phyloP scores from a whole-genome alignment of 2,329 filamentous ascomycete genomes.

The Penicillium sp. region DNA sequence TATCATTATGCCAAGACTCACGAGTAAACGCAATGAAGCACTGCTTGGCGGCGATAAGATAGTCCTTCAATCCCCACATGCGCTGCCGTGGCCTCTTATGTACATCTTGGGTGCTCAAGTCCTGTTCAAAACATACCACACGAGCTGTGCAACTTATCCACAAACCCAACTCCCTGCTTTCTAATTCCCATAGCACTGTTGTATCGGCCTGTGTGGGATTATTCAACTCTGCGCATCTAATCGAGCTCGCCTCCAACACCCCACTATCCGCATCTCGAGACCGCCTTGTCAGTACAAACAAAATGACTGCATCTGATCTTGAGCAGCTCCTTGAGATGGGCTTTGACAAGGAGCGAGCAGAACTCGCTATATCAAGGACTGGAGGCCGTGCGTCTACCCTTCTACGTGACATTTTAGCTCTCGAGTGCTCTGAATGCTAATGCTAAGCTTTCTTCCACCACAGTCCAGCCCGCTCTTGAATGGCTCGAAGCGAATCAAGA shows the following conservation, averaged over 20 bases:
- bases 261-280: not conserved
- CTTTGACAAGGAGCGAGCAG: conserved; percentile 77
- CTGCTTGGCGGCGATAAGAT: not conserved
- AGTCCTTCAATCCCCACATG: not conserved
- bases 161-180: not conserved
- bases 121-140: not conserved
- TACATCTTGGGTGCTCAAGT: not conserved
- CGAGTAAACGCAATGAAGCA: no score
- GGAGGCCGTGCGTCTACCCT: conserved; percentile 63
- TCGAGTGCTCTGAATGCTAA: not conserved
- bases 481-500: conserved; percentile 94
- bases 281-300: conserved; percentile 1
- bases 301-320: conserved; percentile 50
- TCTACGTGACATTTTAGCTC: not conserved
- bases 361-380: conserved; percentile 78
- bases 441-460: not conserved
- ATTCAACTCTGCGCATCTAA: not conserved
- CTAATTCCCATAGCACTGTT: not conserved
- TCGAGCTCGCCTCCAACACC: not conserved
- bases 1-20: no score
- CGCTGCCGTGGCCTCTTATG: not conserved
- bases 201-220: not conserved
- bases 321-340: conserved; percentile 63
- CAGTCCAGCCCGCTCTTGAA: conserved; percentile 84
- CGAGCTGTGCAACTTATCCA: not conserved